Base-by-base conservation (phyloP, 768 basidiomycete species). In the Kwoniella dendrophila region DNA sequence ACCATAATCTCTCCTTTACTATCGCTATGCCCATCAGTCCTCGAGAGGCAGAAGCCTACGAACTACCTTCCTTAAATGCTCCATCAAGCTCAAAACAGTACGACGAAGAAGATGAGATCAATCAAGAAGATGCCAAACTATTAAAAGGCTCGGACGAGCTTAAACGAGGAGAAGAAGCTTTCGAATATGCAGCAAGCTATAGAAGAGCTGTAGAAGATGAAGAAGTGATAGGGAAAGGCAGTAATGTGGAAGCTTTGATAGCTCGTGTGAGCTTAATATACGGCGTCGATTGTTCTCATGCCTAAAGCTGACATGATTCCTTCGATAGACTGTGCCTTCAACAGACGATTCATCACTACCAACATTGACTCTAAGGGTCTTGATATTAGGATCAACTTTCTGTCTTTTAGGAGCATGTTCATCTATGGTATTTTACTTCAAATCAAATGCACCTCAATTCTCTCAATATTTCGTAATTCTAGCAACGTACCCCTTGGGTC, bases 371-470 rank as follows among this genome's bases (percentile, higher is more conserved):
- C 59, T 78, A 4, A 63, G 79, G 16, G 74, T 70, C 24, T 54
- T 80, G 14, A n/a, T 79, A 14, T 68, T 80, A 20, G 79, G 79
- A 11, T 61, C 63, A 1, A 33, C 72, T 2, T 80, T 80, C 66
- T 79, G 78, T 38, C 50, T 77, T 4, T 36, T 78, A 0, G 79
- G 78, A 4, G 78, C 79, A 5, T 72, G 70, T 4, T 73, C 78
- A 0, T 76, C 77, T 22, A 66, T 75, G 62, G 65, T 78, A 6
- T 78, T 78, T 59, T 78, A 79, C 66, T 80, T 80, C 73, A 80
- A 78, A 47, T 66, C 69, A 14, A 78, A 76, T 49, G 73, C 75
- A 4, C 75, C 77, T 4, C 47, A 61, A 11, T 76, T 78, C 57
- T 77, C 74, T 8, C 61, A 62, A 11, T 79, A 78, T 62, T 80